Base-by-base conservation (phyloP, 495 filamentous ascomycete genomes). In the Margaritispora aquatica region DNA sequence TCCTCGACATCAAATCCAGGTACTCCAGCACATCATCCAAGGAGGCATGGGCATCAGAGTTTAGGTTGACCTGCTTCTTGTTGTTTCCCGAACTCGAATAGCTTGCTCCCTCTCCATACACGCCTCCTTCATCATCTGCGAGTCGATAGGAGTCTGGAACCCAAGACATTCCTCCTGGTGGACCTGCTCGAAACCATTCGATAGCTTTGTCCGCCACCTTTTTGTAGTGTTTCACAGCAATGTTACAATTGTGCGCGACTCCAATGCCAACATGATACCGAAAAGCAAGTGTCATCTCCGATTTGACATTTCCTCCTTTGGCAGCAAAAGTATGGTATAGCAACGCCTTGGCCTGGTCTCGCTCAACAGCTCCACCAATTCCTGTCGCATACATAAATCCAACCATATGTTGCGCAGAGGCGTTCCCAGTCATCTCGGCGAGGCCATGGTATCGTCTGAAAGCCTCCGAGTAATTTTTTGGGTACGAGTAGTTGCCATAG, bases 321-420 rank as follows among this genome's bases (percentile, higher is more conserved):
- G 95, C 95, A 0, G 94, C 92, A 69, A 96, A 96, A 9, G 91
- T 95, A 70, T 97, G 91, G 69, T 97, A 97, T 58, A 96, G 75
- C 58, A 97, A 77, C 8, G 94, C 90, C 71, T 90, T 92, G 20
- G 92, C 94, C 72, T 96, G 94, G 68, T 99, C 91, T 24, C 82
- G 82, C 72, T 91, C 82, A 22, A 97, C 91, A 1, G 83, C 84
- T 27, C 83, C 86, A 8, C 88, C 92, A 59, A 97, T 78, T 0
- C 95, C 94, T 10, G 95, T 97, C 38, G 90, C 90, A 72, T 97
- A 94, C 85, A 97, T 92, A 60, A 99, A 86, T 1, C 93, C 95
- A 34, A 99, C 67, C 91, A 97, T 96, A 70, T 93, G 84, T 71
- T 96, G 90, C 0, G 95, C 94, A 21, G 95, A 91, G 66, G 79